Base-by-base conservation (phyloP, 352 stramenopile genomes). In the Sclerospora graminicola region DNA sequence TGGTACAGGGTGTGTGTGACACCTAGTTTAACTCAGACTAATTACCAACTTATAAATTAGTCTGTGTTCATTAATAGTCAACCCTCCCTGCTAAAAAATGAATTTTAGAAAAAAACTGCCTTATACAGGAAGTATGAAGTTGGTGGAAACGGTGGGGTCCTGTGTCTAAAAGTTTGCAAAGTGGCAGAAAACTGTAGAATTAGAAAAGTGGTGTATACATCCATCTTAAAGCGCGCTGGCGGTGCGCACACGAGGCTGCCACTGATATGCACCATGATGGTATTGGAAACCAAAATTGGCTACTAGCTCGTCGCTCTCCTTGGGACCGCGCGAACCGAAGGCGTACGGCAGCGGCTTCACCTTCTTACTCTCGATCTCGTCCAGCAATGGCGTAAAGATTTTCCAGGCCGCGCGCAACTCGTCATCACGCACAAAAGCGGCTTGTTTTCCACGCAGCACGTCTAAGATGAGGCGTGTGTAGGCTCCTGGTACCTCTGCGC, bases 381-480 rank as follows among this genome's bases (percentile, higher is more conserved):
- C 70, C n/a, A 99, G 72, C 28, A 99, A 60, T 16, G 95, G 96
- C 31, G 95, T 98, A 59, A 99, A 99, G 41, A 99, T 97, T 58
- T 97, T 88, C 96, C 96, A 99, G 34, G 89, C 81, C 5, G 88
- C 78, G 28, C 84, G 72, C 28, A 99, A 70, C 71, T 99, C 96
- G 56, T 99, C 96, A 45, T 95, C 85, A 18, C 95, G 80, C 31
- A 99, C 95, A 67, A 99, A 99, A n/a, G 81, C 86, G 7, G 87
- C 84, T 45, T 94, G 87, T 46, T 97, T 89, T 45, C 95, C 95
- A 35, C 91, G 82, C 33, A 99, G 69, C 37, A 99, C 95, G 57
- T 99, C 95, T 19, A 99, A 74, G 28, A 99, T 94, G 8, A 99
- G 67, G 5, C 95, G 76, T 29, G 95, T 98, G 71, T 99, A 99